These are phyloP conservation scores for Candida corydali DNA, from an alignment of 805 yeast genomes.

Conservation along the genomic window DNA sequence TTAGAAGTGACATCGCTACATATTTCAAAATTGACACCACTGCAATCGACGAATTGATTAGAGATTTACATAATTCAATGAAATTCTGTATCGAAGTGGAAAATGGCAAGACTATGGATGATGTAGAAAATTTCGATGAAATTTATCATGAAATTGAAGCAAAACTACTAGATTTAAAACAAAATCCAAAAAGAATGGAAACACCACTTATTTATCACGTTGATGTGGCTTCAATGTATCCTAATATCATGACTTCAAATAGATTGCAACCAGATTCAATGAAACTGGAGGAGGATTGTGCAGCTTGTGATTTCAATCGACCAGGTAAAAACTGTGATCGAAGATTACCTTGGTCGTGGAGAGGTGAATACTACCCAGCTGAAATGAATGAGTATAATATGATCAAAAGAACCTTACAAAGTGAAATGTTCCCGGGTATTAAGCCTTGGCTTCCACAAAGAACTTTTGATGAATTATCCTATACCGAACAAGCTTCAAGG, in stretches of 20 bases:
- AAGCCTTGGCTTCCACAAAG: constrained; percentile 54
- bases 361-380: constrained; percentile 94
- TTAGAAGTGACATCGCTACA: constrained; percentile 78
- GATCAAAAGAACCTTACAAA: constrained; percentile 79
- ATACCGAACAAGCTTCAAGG: constrained; percentile 70
- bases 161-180: constrained; percentile 54
- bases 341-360: constrained; percentile 93
- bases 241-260: constrained; percentile 96
- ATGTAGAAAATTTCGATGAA: constrained; percentile 77
- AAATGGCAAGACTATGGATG: constrained; percentile 64
- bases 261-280: constrained; percentile 97
- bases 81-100: constrained; percentile 83
- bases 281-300: constrained; percentile 93
- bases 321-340: constrained; percentile 95
- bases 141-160: constrained; percentile 55
- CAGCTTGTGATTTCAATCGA: constrained; percentile 93
- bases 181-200: constrained; percentile 64
- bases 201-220: constrained; percentile 91
- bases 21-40: constrained; percentile 76
- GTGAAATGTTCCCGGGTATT: constrained; percentile 69
- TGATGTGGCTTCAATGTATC: constrained; percentile 99
- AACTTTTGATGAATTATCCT: constrained; percentile 70
- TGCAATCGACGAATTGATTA: constrained; percentile 74
- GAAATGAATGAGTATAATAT: constrained; percentile 85
- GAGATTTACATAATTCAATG: constrained; percentile 70